These are phyloP conservation scores for Hypomyces rosellus DNA, from an alignment of 2,329 filamentous ascomycete species.

Conservation along the genomic window DNA sequence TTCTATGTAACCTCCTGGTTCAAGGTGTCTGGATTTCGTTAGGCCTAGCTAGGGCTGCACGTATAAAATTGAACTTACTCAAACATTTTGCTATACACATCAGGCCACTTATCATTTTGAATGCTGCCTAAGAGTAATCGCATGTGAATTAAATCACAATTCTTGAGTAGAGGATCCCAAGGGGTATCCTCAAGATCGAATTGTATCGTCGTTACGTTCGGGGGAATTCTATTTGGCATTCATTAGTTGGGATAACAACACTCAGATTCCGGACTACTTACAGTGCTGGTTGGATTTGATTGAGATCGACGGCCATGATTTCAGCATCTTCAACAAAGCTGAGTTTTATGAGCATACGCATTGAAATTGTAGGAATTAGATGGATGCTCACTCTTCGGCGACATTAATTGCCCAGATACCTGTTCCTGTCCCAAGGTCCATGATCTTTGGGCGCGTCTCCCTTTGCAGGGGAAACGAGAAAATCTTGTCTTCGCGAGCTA, in stretches of 20 bases:
- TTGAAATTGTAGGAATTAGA: not conserved
- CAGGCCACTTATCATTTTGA: conserved; percentile 57
- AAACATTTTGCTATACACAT: conserved; percentile 65
- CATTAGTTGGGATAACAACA: conserved; percentile 13
- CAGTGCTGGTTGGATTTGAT: conserved; percentile 34
- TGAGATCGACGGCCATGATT: conserved; percentile 34
- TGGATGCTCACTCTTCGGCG: conserved; percentile 54
- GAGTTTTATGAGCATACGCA: conserved; percentile 1
- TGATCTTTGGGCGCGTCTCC: conserved; percentile 32
- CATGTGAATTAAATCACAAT: conserved; percentile 79
- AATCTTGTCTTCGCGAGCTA: conserved; percentile 47
- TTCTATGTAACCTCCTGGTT: conserved; percentile 74
- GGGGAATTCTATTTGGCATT: conserved; percentile 54
- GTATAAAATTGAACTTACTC: conserved; percentile 40
- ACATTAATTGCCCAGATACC: conserved; percentile 90
- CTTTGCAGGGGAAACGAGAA: conserved; percentile 16
- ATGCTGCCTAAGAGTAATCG: conserved; percentile 75
- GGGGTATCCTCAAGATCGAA: conserved; percentile 67
- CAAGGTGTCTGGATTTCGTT: conserved; percentile 55
- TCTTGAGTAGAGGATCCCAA: conserved; percentile 46
- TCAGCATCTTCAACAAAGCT: conserved; percentile 21
- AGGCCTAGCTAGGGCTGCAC: not conserved
- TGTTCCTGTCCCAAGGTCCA: conserved; percentile 76
- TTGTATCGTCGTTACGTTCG: conserved; percentile 48
- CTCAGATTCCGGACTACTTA: conserved; percentile 18